Evolutionary conservation across 805 yeast genomes (phyloP).

Genomic region (Candida railenensis): DNA sequence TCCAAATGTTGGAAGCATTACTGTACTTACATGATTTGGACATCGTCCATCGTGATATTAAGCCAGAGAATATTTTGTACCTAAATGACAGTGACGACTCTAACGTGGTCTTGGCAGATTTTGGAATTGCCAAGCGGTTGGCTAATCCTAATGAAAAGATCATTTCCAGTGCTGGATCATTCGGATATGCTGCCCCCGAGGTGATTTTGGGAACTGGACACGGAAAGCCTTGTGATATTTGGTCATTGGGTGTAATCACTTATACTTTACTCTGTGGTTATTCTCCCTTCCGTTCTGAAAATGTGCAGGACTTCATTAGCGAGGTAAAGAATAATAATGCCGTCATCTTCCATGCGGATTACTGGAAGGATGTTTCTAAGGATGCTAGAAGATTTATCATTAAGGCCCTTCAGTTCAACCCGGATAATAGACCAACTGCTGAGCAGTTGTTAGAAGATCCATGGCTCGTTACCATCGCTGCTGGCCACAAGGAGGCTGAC

Average conservation of each 20-base stretch:
- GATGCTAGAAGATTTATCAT: conserved; percentile 81
- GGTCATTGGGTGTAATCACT: conserved; percentile 93
- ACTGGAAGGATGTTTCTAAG: conserved; percentile 79
- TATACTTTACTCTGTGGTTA: conserved; percentile 90
- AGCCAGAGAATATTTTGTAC: conserved; percentile 90
- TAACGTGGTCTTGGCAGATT: conserved; percentile 85
- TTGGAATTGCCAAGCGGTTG: conserved; percentile 88
- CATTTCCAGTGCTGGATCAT: conserved; percentile 80
- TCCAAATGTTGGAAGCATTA: conserved; percentile 76
- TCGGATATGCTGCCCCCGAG: conserved; percentile 98
- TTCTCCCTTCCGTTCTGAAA: conserved; percentile 87
- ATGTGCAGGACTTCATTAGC: conserved; percentile 71
- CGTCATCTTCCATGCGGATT: conserved; percentile 81
- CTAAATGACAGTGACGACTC: conserved; percentile 55
- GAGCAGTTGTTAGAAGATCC: conserved; percentile 62
- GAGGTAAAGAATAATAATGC: conserved; percentile 75
- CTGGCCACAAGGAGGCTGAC: conserved; percentile 54
- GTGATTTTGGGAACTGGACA: conserved; percentile 80
- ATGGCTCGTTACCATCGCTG: conserved; percentile 61
- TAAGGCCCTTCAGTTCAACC: conserved; percentile 67
- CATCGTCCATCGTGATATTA: conserved; percentile 91
- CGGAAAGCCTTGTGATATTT: conserved; percentile 92
- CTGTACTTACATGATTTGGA: conserved; percentile 71
- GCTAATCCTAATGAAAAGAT: conserved; percentile 58
- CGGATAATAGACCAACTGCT: conserved; percentile 68